These are phyloP conservation scores for Hemisphaericaspora subhashii DNA, from an alignment of 1,139 yeast species.

Conservation along the genomic window DNA sequence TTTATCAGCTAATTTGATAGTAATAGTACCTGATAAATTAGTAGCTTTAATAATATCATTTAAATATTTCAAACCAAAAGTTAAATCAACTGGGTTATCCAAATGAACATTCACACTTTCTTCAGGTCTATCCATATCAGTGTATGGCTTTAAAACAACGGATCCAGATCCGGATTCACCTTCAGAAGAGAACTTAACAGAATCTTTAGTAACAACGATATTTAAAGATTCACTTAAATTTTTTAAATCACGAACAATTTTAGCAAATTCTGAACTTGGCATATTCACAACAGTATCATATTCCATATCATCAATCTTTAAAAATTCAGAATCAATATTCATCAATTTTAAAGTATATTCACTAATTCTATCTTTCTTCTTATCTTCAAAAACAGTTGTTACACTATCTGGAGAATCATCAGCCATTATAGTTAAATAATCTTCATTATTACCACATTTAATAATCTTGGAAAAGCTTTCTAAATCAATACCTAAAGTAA, in stretches of 20 bases:
- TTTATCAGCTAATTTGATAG: slow-evolving; percentile 84
- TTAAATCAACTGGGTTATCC: slow-evolving; percentile 83
- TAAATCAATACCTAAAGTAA: slow-evolving; percentile 89
- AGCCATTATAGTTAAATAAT: slow-evolving; percentile 83
- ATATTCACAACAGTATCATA: slow-evolving; percentile 82
- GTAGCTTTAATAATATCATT: slow-evolving; percentile 92
- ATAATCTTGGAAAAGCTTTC: slow-evolving; percentile 83
- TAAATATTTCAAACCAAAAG: slow-evolving; percentile 89
- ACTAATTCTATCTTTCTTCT: slow-evolving; percentile 84
- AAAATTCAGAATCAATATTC: slow-evolving; percentile 95
- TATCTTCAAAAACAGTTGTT: slow-evolving; percentile 84
- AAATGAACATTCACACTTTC: slow-evolving; percentile 73
- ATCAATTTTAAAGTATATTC: slow-evolving; percentile 90
- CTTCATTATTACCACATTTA: slow-evolving; percentile 89
- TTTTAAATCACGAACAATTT: slow-evolving; percentile 84
- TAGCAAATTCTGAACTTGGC: slow-evolving; percentile 88
- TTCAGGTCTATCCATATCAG: slow-evolving; percentile 78
- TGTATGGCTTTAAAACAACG: slow-evolving; percentile 80
- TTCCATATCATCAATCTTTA: slow-evolving; percentile 92
- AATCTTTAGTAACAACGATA: slow-evolving; percentile 86
- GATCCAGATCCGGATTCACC: slow-evolving; percentile 93
- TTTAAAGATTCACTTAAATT: slow-evolving; percentile 85
- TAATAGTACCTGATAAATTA: slow-evolving; percentile 70
- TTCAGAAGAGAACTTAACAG: slow-evolving; percentile 84
- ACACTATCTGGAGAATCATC: slow-evolving; percentile 89